Conservation (phyloP, 495 filamentous ascomycete genomes). For the Cladorrhinum samala region DNA sequence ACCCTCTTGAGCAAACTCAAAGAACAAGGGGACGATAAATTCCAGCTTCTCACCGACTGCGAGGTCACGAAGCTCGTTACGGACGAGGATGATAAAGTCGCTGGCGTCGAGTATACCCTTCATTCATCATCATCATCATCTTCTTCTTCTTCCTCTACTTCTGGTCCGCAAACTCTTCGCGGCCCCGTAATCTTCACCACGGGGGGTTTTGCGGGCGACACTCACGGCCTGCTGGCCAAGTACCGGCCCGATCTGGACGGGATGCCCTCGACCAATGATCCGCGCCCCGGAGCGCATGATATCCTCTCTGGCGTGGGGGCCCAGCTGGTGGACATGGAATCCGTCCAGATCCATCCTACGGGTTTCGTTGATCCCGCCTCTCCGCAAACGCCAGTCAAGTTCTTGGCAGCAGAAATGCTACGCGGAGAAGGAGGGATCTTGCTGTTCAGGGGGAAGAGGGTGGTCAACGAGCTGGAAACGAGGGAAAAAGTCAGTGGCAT, state of each 20-base stretch:
- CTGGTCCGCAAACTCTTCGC: slow-evolving; percentile 26
- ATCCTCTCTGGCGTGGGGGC: slow-evolving; percentile 45
- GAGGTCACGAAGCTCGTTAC: slow-evolving; percentile 42
- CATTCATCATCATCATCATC: too few relatives aligned
- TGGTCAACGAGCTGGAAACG: slow-evolving; percentile 54
- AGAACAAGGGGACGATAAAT: slow-evolving; percentile 33
- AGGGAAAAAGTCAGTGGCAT: slow-evolving; percentile 45
- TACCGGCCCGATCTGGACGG: slow-evolving; percentile 52
- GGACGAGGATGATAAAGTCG: slow-evolving; percentile 13
- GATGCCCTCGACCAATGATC: slow-evolving; percentile 56
- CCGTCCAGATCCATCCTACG: slow-evolving; percentile 59
- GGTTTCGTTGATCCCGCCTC: slow-evolving; percentile 62
- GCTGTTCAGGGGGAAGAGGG: slow-evolving; percentile 39
- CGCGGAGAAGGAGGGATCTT: slow-evolving; percentile 54
- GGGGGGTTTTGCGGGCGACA: slow-evolving; percentile 56
- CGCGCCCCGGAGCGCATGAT: slow-evolving; percentile 42
- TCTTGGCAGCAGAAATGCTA: slow-evolving; percentile 56
- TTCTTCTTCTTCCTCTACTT: too few relatives aligned
- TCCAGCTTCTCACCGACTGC: slow-evolving; percentile 38
- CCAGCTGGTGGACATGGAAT: slow-evolving; percentile 51
- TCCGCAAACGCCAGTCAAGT: slow-evolving; percentile 38
- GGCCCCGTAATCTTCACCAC: slow-evolving; percentile 53
- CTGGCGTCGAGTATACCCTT: slow-evolving; percentile 30
- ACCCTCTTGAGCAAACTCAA: slow-evolving; percentile 42
- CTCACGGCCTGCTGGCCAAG: slow-evolving; percentile 43